phyloP scores from a whole-genome alignment of 306 rosid genomes.

The Malus orientalis region DNA sequence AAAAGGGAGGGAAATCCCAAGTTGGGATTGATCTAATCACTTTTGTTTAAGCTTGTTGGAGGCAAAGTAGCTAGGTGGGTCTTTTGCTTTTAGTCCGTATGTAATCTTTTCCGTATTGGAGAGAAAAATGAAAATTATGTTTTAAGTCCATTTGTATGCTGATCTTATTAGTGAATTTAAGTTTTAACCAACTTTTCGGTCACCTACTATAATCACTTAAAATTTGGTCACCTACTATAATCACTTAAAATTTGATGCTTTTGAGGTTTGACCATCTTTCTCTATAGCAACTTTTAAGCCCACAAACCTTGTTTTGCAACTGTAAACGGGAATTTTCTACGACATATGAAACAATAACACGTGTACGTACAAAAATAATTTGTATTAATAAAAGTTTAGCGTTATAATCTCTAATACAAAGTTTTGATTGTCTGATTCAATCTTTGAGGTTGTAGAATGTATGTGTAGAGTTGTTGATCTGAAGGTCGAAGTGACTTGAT shows the following conservation, averaged over 20 bases:
- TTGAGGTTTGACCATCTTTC: conserved; percentile 31
- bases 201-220: conserved; percentile 40
- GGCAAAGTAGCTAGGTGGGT: conserved; percentile 5
- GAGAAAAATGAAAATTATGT: background rate
- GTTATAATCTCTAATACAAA: too few relatives aligned
- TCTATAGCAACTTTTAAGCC: conserved; percentile 7
- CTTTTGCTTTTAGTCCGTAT: conserved; percentile 4
- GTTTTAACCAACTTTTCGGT: conserved; percentile 36
- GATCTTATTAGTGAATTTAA: conserved; percentile 14
- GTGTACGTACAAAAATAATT: too few relatives aligned
- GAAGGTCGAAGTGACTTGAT: too few relatives aligned
- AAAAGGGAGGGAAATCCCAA: background rate
- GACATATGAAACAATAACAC: too few relatives aligned
- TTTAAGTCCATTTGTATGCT: conserved; percentile 6
- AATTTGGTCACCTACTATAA: conserved; percentile 41
- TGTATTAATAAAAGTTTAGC: too few relatives aligned
- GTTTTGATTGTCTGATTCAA: too few relatives aligned
- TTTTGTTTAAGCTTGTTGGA: background rate
- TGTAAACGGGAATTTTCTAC: too few relatives aligned
- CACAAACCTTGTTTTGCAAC: background rate
- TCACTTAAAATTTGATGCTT: conserved; percentile 5
- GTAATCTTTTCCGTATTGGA: conserved; percentile 20
- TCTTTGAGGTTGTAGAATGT: too few relatives aligned
- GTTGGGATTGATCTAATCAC: background rate
- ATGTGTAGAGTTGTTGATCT: too few relatives aligned